Percentiles rank a stretch among this genome's conserved stretches.
These are phyloP conservation scores for Amanita molliuscula DNA, from an alignment of 768 basidiomycete species.

Conservation along the genomic window DNA sequence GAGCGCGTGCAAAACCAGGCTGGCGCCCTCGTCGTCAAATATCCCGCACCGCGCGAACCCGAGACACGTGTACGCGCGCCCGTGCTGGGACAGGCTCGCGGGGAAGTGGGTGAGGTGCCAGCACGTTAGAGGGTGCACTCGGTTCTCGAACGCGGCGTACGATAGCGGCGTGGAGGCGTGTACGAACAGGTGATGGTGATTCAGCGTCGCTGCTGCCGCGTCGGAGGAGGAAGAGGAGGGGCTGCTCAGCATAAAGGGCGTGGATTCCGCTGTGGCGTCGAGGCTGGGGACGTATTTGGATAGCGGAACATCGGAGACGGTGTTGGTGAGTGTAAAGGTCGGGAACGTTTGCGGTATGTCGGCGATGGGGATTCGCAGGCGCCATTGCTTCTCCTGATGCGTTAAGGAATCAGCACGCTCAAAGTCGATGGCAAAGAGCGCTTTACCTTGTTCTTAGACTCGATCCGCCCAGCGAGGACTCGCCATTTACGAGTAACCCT, in stretches of 20 bases:
- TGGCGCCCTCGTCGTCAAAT: slow-evolving; percentile 31
- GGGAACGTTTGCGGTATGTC: slow-evolving; percentile 21
- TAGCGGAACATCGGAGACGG: slow-evolving; percentile 22
- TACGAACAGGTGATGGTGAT: slow-evolving; percentile 21
- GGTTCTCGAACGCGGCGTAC: slow-evolving; percentile 23
- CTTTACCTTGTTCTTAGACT: slow-evolving; percentile 12
- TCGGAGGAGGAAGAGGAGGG: too few species aligned
- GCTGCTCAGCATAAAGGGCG: not conserved
- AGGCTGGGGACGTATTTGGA: slow-evolving; percentile 17
- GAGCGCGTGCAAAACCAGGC: slow-evolving; percentile 25
- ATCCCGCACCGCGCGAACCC: slow-evolving; percentile 33
- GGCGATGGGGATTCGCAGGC: slow-evolving; percentile 25
- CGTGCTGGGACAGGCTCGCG: slow-evolving; percentile 15
- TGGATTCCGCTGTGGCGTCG: not conserved
- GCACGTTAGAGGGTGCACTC: slow-evolving; percentile 26
- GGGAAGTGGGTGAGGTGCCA: slow-evolving; percentile 36
- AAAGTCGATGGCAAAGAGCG: slow-evolving; percentile 7
- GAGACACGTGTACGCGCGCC: slow-evolving; percentile 24
- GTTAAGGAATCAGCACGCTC: not conserved
- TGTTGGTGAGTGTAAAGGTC: slow-evolving; percentile 25
- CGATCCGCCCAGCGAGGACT: slow-evolving; percentile 20
- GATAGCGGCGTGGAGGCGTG: slow-evolving; percentile 27
- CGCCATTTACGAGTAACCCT: slow-evolving; percentile 22
- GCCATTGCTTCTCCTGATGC: slow-evolving; percentile 1
- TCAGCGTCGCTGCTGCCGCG: slow-evolving; percentile 29